Evolutionary conservation across 306 rosid genomes (phyloP).

Genomic region (Fragaria nilgerrensis): DNA sequence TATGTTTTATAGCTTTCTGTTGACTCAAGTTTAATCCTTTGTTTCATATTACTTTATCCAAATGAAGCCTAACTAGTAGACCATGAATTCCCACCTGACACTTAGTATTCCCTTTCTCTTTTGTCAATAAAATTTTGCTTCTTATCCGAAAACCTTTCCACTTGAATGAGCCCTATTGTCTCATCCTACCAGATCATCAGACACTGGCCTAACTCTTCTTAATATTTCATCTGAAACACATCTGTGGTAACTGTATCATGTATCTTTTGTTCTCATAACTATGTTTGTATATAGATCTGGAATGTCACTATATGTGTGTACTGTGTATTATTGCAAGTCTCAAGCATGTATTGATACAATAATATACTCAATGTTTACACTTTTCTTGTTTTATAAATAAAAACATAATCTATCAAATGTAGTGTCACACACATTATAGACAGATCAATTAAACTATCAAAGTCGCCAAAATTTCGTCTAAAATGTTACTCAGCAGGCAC

Average conservation of each 20-base stretch:
- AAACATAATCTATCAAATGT: background rate
- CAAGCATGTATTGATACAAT: constrained; percentile 10
- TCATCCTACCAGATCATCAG: background rate
- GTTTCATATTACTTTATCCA: background rate
- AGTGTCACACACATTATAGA: background rate
- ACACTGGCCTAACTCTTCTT: background rate
- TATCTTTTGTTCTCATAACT: background rate
- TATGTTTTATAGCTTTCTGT: background rate
- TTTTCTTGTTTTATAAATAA: background rate
- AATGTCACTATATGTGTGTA: background rate
- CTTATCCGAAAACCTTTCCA: background rate
- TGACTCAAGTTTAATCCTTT: background rate
- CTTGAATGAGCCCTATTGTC: background rate
- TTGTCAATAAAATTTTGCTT: background rate
- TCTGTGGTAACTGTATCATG: background rate
- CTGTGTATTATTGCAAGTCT: background rate
- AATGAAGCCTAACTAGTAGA: background rate
- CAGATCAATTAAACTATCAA: background rate
- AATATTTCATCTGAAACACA: background rate
- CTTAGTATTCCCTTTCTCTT: background rate
- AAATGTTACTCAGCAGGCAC: constrained; percentile 1
- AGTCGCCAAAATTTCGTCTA: background rate
- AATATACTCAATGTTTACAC: background rate
- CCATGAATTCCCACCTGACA: background rate
- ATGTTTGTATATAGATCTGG: background rate